Base-by-base conservation (phyloP, 352 stramenopile genomes). In the Phytophthora citrophthora region DNA sequence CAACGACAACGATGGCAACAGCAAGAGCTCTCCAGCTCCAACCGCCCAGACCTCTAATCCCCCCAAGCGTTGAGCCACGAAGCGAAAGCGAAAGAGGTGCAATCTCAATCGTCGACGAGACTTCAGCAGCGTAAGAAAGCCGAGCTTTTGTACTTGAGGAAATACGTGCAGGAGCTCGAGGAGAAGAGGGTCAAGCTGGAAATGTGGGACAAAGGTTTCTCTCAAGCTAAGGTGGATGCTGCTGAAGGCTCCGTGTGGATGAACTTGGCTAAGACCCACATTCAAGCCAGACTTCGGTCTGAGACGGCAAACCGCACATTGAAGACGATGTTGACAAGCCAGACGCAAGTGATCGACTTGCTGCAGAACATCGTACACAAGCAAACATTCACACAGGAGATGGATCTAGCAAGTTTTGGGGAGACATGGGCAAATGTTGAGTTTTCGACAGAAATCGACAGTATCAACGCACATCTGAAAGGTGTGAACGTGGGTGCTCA, bases 81-180 rank as follows among this genome's bases (percentile, higher is more conserved):
- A 16, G 8, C 41, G 40, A 31, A 54, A 43, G 18, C 18, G 18
- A 20, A 20, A 0, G 24, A 24, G 47, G 26, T 32, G 23, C 11
- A 55, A 13, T 2, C 20, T 64, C 27, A 61, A 41, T 61, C 54
- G 5, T 61, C 54, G n/a, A 53, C 54, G n/a, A 32, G 43, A 27
- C 24, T 54, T 8, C 43, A 61, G 32, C 53, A 60, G n/a, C 27
- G 20, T 7, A 52, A 44, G 29, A 60, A 39, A 23, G 43, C 43
- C 9, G 54, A 61, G n/a, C n/a, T 48, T 16, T 12, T 61, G 15
- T 48, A 40, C 16, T 47, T 61, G 11, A 20, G 43, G 8, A 26
- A 38, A n/a, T 31, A 26, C 7, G 20, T 20, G 2, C 20, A 20
- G 20, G 20, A 20, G 20, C 20, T 20, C 1, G 20, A 20, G 20